These are phyloP conservation scores for Vitis hybrid DNA, from an alignment of 177 flowering plant species.

Conservation along the genomic window DNA sequence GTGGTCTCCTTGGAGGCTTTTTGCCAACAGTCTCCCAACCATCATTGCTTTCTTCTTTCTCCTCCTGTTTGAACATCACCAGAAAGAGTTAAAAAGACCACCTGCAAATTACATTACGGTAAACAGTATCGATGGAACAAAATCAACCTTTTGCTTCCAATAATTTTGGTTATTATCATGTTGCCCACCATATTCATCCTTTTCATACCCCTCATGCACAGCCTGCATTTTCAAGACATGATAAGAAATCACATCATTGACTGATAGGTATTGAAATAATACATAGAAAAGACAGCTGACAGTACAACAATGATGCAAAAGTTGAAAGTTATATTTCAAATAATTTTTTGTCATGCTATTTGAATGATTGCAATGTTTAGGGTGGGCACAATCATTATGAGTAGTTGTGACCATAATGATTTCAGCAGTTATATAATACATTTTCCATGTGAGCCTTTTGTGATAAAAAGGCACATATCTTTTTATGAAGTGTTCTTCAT, in stretches of 20 bases:
- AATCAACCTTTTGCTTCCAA: constrained; percentile 40
- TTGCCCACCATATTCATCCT: constrained; percentile 15
- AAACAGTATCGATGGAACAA: not conserved
- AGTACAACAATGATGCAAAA: not conserved
- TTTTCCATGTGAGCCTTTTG: too few species aligned
- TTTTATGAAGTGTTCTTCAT: not conserved
- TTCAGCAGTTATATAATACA: not conserved
- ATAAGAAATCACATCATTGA: not conserved
- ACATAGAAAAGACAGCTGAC: not conserved
- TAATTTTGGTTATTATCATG: constrained; percentile 21
- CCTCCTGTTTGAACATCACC: constrained; percentile 25
- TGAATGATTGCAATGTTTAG: not conserved
- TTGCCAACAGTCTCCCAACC: constrained; percentile 70
- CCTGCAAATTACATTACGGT: not conserved
- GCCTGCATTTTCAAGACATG: constrained; percentile 22
- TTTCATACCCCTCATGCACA: constrained; percentile 23
- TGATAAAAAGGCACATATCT: too few species aligned
- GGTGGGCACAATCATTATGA: not conserved
- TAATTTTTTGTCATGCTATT: not conserved
- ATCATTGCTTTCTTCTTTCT: constrained; percentile 39
- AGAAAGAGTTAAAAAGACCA: not conserved
- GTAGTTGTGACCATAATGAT: not conserved
- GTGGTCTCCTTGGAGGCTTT: constrained; percentile 45
- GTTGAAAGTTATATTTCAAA: not conserved
- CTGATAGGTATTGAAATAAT: not conserved